A percentile compares a stretch with the other conserved stretches of the same genome.
phyloP scores from a whole-genome alignment of 495 filamentous ascomycete genomes.

The Aspergillus haitiensis region DNA sequence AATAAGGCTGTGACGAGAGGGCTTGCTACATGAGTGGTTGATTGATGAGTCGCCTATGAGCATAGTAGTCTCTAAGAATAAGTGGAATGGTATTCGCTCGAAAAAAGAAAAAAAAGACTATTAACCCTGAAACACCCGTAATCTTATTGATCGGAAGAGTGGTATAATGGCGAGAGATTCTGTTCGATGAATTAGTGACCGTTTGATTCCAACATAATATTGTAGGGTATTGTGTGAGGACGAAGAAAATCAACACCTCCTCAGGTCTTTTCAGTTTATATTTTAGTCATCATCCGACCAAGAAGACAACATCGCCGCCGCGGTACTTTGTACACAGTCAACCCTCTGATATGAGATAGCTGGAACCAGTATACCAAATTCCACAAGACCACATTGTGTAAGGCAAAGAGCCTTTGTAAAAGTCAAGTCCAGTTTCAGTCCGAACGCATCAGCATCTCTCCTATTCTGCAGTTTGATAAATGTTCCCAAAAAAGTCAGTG shows the following conservation, averaged over 20 bases:
- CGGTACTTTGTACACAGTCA: slow-evolving; percentile 31
- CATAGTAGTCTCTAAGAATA: not conserved
- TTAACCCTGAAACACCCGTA: not conserved
- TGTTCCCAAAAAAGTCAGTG: slow-evolving; percentile 5
- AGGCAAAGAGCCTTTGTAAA: slow-evolving; percentile 10
- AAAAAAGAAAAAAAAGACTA: not conserved
- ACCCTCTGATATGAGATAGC: slow-evolving; percentile 16
- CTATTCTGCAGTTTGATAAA: slow-evolving; percentile 13
- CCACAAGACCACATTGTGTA: slow-evolving; percentile 20
- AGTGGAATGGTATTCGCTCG: not conserved
- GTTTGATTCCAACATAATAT: no score
- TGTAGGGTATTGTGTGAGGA: not conserved
- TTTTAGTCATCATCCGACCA: slow-evolving; percentile 50
- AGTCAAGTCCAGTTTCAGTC: slow-evolving; percentile 6
- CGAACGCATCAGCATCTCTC: not conserved
- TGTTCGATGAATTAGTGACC: no score
- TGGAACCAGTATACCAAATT: slow-evolving; percentile 20
- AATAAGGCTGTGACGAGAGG: not conserved
- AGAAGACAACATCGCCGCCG: slow-evolving; percentile 33
- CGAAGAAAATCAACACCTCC: slow-evolving; percentile 30
- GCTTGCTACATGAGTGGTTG: slow-evolving; percentile 1
- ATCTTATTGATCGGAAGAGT: not conserved
- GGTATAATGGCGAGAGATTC: no score
- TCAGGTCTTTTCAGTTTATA: slow-evolving; percentile 64
- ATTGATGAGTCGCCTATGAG: not conserved